A percentile compares a stretch with the other conserved stretches of the same genome.
phyloP scores from a whole-genome alignment of 2,329 filamentous ascomycete genomes.

The Ophiostoma angusticollis region DNA sequence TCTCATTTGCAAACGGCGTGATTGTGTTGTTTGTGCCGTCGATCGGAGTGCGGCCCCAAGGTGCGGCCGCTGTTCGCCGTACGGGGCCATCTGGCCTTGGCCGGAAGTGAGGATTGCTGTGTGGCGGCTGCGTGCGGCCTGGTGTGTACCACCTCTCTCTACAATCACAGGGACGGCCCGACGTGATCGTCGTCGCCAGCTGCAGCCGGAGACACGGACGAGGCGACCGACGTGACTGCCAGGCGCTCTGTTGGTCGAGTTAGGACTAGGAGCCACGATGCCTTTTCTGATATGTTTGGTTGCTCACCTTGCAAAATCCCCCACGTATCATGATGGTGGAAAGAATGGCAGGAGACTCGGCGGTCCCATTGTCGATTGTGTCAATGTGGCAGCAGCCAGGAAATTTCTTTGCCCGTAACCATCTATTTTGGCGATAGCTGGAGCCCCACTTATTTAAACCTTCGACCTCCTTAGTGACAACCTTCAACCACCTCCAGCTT shows the following conservation, averaged over 20 bases:
- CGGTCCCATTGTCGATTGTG: neutral
- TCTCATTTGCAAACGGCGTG: too few species aligned
- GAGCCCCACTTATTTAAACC: too few species aligned
- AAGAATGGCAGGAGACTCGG: neutral
- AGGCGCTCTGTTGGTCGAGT: neutral
- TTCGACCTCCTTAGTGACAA: too few species aligned
- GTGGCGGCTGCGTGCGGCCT: neutral
- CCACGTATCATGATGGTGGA: conserved; percentile 10
- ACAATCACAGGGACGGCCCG: neutral
- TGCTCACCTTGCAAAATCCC: conserved; percentile 8
- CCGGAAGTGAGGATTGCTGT: neutral
- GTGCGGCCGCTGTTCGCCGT: too few species aligned
- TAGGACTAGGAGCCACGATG: too few species aligned
- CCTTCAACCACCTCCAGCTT: too few species aligned
- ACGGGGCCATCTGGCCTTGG: too few species aligned
- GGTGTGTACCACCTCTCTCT: conserved; percentile 6
- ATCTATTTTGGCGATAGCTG: too few species aligned
- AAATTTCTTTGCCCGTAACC: conserved; percentile 1
- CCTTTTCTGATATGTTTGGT: neutral
- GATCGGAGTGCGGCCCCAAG: too few species aligned
- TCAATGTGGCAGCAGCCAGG: neutral
- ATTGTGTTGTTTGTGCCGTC: too few species aligned
- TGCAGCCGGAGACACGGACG: neutral
- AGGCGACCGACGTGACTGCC: conserved; percentile 1
- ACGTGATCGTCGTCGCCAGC: neutral